Conservation (phyloP, 495 filamentous ascomycete species). For the Haplographium delicatum region DNA sequence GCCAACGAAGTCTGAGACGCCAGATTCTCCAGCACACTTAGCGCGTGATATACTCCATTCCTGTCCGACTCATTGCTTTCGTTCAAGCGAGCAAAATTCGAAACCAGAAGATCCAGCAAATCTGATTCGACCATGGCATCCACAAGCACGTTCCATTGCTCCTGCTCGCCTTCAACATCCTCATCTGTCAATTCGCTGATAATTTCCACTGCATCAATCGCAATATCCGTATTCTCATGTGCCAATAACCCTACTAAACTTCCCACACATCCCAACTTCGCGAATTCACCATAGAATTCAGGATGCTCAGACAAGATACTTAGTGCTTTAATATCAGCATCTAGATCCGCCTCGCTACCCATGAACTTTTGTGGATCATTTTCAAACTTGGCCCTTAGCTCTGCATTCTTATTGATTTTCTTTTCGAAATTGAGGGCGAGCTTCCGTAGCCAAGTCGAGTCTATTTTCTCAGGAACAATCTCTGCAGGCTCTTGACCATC, state of each 20-base stretch:
- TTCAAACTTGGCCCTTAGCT: constrained; percentile 84
- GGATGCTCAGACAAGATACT: constrained; percentile 86
- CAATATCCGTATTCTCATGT: constrained; percentile 97
- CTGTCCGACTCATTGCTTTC: constrained; percentile 75
- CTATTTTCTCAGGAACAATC: constrained; percentile 66
- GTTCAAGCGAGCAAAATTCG: constrained; percentile 78
- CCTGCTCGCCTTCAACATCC: constrained; percentile 78
- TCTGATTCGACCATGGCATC: constrained; percentile 80
- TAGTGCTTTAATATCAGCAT: constrained; percentile 81
- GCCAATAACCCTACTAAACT: constrained; percentile 77
- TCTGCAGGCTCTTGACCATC: constrained; percentile 60
- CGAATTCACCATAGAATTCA: constrained; percentile 79
- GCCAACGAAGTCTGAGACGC: constrained; percentile 62
- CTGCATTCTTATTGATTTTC: constrained; percentile 87
- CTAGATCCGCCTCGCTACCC: constrained; percentile 76
- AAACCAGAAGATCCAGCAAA: constrained; percentile 73
- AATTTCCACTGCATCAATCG: constrained; percentile 86
- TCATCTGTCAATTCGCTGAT: constrained; percentile 92
- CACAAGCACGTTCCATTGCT: constrained; percentile 78
- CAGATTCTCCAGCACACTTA: constrained; percentile 82
- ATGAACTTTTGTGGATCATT: constrained; percentile 76
- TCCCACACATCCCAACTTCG: constrained; percentile 67
- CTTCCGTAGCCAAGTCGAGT: constrained; percentile 75
- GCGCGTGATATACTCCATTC: constrained; percentile 77
- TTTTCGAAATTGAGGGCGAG: constrained; percentile 84